Evolutionary conservation across 2,329 filamentous ascomycete species (phyloP).

Genomic region (Calonectria naviculata): DNA sequence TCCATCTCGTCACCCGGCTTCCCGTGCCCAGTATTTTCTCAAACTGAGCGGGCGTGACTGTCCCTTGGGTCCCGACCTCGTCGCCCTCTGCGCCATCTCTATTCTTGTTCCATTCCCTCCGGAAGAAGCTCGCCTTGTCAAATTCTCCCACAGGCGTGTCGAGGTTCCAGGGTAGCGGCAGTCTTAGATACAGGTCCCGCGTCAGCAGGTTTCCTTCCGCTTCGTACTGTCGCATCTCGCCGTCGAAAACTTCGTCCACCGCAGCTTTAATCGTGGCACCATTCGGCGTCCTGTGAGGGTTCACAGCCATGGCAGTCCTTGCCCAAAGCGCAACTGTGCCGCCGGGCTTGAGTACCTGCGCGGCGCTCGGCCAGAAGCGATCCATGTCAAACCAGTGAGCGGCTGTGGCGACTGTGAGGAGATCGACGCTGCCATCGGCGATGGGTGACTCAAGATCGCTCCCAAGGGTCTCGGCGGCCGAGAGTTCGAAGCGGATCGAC

Average conservation of each 20-base stretch:
- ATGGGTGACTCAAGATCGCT: constrained; percentile 39
- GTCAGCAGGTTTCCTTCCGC: neutral
- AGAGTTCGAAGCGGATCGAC: constrained; percentile 50
- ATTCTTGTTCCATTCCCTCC: neutral
- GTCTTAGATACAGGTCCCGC: neutral
- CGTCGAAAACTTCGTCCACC: neutral
- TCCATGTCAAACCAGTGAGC: constrained; percentile 70
- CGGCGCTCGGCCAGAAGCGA: constrained; percentile 59
- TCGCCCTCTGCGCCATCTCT: neutral
- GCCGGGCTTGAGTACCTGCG: constrained; percentile 58
- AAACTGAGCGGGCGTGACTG: neutral
- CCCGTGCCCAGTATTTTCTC: neutral
- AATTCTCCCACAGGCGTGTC: neutral
- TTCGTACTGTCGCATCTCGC: neutral
- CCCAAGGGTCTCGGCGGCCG: constrained; percentile 55
- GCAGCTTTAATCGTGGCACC: neutral
- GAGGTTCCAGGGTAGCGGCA: neutral
- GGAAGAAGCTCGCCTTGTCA: neutral
- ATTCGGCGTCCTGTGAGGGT: neutral
- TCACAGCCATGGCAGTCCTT: neutral
- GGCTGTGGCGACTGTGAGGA: constrained; percentile 61
- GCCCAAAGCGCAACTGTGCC: constrained; percentile 66
- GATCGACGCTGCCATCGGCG: constrained; percentile 53
- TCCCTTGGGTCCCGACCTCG: neutral
- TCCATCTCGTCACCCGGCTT: neutral